phyloP scores from a whole-genome alignment of 2,329 filamentous ascomycete genomes.

The Cladophialophora immunda region DNA sequence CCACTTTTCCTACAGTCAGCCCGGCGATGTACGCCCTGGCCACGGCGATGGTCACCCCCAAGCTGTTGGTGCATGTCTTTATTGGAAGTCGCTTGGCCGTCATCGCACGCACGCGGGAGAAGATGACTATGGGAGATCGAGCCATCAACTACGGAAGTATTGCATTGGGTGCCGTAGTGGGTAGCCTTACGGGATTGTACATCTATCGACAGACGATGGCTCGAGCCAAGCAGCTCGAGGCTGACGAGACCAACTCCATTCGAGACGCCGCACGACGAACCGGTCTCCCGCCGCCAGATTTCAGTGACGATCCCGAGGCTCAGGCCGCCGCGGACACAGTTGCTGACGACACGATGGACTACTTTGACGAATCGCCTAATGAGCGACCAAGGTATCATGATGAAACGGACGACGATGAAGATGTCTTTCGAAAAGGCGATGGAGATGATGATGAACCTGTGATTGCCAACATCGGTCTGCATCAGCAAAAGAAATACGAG shows the following conservation, averaged over 20 bases:
- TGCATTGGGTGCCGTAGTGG: conserved; percentile 73
- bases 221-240: conserved; percentile 59
- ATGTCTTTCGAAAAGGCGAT: conserved; percentile 51
- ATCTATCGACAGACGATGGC: conserved; percentile 75
- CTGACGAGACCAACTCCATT: conserved; percentile 54
- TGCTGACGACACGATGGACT: conserved; percentile 51
- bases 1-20: conserved; percentile 88
- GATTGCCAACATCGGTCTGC: conserved; percentile 49
- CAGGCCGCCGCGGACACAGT: conserved; percentile 51
- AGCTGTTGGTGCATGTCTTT: conserved; percentile 90
- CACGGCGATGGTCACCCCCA: conserved; percentile 82
- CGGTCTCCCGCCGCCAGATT: conserved; percentile 37
- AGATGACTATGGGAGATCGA: conserved; percentile 82
- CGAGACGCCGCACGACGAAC: conserved; percentile 47
- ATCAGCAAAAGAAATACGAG: conserved; percentile 42
- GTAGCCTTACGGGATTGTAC: conserved; percentile 78
- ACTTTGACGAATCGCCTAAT: conserved; percentile 52
- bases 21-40: conserved; percentile 79
- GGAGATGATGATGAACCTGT: conserved; percentile 45
- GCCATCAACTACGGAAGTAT: conserved; percentile 86
- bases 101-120: conserved; percentile 81
- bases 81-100: conserved; percentile 84
- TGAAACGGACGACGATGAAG: conserved; percentile 62
- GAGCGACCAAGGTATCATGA: conserved; percentile 56
- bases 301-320: conserved; percentile 50